Base-by-base conservation (phyloP, 768 basidiomycete species). In the Podaxis sp. region DNA sequence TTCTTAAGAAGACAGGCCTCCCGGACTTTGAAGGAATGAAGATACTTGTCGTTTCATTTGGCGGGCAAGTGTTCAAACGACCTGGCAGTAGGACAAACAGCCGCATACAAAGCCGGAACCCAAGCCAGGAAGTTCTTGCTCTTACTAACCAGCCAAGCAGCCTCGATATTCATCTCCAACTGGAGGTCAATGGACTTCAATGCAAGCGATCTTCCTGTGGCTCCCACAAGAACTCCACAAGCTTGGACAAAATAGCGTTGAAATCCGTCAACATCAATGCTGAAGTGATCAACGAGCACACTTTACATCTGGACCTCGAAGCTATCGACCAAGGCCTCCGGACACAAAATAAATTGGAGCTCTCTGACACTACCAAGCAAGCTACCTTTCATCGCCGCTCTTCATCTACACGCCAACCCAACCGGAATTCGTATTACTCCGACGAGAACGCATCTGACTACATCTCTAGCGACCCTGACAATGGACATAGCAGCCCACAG, bases 11-110 rank as follows among this genome's bases (percentile, higher is more conserved):
- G 1, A 79, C 90, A 47, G 89, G 88, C 22, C 74, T 93, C 0
- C 88, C 90, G 0, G 83, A 86, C 38, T 78, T 86, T 61, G 72
- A 78, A 0, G 63, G 65, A 4, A 72, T 65, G 2, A 88, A 84
- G 67, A 82, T 93, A 46, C 79, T 93, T 27, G 75, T 93, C 27
- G 89, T 93, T 6, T 92, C 90, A 1, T 93, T 93, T 68, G 91
- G 91, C 15, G 91, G 91, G 0, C 91, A 93, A 67, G 76, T 86
- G 7, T 87, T 93, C 71, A 82, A 81, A 59, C 80, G 78, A 55
- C 86, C 87, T 2, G 80, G 61, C 9, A 59, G 76, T 62, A 69
- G 77, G 47, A 64, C 73, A 0, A 73, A 73, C 4, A 83, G 82
- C 67, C 71, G 76, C 51, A 65, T 56, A 27, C 70, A 65, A 22